A percentile compares a stretch with the other conserved stretches of the same genome.
Conservation (phyloP, 441 rosid genomes). For the Erysimum pusillum region DNA sequence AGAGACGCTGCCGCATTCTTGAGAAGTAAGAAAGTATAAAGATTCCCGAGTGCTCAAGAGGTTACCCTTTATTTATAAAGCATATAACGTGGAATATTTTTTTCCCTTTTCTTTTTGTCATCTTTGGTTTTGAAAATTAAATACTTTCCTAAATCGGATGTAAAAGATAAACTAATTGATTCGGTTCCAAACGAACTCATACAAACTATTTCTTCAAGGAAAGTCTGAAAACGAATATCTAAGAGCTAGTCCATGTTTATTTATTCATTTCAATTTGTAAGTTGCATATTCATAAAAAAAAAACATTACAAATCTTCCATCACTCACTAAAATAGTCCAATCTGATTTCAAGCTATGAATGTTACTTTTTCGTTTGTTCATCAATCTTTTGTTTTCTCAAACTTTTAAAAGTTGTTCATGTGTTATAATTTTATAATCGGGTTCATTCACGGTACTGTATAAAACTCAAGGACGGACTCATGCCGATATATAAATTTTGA, state of each 20-base stretch:
- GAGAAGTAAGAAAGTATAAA: slow-evolving; percentile 35
- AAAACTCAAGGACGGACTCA: too few relatives aligned
- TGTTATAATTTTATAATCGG: neutral
- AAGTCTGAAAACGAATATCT: too few relatives aligned
- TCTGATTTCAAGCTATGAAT: neutral
- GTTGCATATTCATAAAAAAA: neutral
- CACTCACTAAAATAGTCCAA: neutral
- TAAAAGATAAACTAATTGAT: neutral
- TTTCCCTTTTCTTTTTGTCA: neutral
- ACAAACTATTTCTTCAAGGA: too few relatives aligned
- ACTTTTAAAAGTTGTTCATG: neutral
- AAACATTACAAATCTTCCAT: neutral
- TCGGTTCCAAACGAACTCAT: neutral
- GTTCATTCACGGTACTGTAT: neutral
- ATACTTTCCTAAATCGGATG: slow-evolving; percentile 1
- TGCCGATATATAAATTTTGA: too few relatives aligned
- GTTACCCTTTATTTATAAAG: slow-evolving; percentile 30
- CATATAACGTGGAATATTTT: slow-evolving; percentile 11
- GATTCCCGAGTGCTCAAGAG: slow-evolving; percentile 35
- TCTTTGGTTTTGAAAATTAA: slow-evolving; percentile 9
- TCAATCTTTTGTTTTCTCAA: neutral
- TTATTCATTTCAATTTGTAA: neutral
- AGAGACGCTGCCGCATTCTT: slow-evolving; percentile 27
- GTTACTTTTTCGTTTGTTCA: neutral
- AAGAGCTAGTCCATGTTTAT: neutral